A percentile compares a stretch with the other conserved stretches of the same genome.
phyloP scores from a whole-genome alignment of 805 yeast species.

The Saturnispora besseyi region DNA sequence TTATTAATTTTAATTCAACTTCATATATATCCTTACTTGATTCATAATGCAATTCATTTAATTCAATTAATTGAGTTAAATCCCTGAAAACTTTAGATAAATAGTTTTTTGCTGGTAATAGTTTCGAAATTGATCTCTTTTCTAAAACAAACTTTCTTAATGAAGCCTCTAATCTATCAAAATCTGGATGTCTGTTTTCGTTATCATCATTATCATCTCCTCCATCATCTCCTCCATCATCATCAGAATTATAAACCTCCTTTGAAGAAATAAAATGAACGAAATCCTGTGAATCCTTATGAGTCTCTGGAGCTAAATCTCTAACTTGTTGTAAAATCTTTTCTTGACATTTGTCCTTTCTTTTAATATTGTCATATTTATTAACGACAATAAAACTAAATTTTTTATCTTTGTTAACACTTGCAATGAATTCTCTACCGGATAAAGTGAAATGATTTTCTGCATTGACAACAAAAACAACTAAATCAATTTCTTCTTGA shows the following conservation, averaged over 20 bases:
- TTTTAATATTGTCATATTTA: conserved; percentile 76
- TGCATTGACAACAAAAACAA: conserved; percentile 91
- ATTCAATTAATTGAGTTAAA: conserved; percentile 45
- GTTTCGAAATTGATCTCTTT: conserved; percentile 79
- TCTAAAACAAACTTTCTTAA: conserved; percentile 80
- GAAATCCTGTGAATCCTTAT: conserved; percentile 79
- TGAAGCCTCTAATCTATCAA: conserved; percentile 78
- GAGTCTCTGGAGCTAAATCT: conserved; percentile 80
- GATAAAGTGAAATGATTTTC: conserved; percentile 93
- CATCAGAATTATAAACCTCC: conserved; percentile 33
- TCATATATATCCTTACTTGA: conserved; percentile 40
- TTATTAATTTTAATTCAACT: conserved; percentile 44
- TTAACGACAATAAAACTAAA: conserved; percentile 91
- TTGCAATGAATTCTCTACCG: conserved; percentile 85
- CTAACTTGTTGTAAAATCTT: conserved; percentile 80
- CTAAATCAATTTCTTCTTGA: conserved; percentile 94
- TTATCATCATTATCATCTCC: conserved; percentile 12
- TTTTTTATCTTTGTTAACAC: conserved; percentile 86
- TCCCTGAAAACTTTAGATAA: conserved; percentile 62
- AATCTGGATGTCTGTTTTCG: conserved; percentile 40
- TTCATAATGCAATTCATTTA: conserved; percentile 50
- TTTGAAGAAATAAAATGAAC: conserved; percentile 84
- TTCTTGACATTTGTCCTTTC: conserved; percentile 68
- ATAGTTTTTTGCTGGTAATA: conserved; percentile 90
- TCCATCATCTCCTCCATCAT: conserved; percentile 22